Base-by-base conservation (phyloP, 116 monocot genomes). In the Zostera marina region DNA sequence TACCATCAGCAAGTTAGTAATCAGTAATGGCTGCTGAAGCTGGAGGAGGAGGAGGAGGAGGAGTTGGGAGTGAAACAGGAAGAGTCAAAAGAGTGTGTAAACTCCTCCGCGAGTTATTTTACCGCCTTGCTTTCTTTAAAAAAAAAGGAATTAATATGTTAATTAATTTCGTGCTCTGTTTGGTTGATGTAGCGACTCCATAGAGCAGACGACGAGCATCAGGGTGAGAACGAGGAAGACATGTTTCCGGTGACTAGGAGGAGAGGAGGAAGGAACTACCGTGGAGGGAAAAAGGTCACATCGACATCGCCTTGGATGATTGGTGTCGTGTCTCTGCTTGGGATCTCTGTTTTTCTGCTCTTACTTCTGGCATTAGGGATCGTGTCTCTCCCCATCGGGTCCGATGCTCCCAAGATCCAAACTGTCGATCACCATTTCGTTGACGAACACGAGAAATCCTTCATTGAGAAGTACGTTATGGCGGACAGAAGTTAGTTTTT, bases 341-440 rank as follows among this genome's bases (percentile, higher is more conserved):
- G 47, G 22, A 15, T 58, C 39, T 41, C 67, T 5, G 59, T 59
- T 8, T 11, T 42, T 8, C 23, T 67, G 15, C 67, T 67, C 26
- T 22, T 59, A 48, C 67, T 58, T 14, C 59, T 67, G 40, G 47
- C 49, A 11, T 59, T 67, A 3, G 51, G 59, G 45, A 49, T 59
- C 8, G 48, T 67, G 11, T 59, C 67, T 24, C 51, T 67, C 20
- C 67, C 67, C 11, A 32, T 43, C 22, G 11, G 10, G 19, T 48
- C 59, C 17, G 42, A 43, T 7, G 20, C 59, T 9, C 51, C 4
- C 38, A 23, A 52, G 17, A 19, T 24, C 41, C 54, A 54, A 8
- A 14, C 56, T 16, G 41, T n/a, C 52, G 54, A 54, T 16, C 46
- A 32, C n/a, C 25, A 54, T 11, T 43, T 17, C 61, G 54, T 54